These are phyloP conservation scores for Cladosporium sp. DNA, from an alignment of 2,329 filamentous ascomycete genomes.

Conservation along the genomic window DNA sequence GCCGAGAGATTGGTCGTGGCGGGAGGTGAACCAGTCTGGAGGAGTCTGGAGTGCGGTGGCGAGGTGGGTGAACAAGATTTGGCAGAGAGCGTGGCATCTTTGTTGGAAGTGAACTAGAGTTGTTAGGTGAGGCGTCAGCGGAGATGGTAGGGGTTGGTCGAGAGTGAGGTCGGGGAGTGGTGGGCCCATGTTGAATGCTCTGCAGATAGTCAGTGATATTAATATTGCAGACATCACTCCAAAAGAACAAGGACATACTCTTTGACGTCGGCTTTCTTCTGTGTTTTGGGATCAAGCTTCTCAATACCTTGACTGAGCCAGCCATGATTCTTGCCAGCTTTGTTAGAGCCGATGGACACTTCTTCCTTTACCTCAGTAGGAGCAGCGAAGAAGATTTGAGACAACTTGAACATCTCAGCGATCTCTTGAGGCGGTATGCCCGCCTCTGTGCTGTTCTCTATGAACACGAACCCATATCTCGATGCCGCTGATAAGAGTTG, in stretches of 20 bases:
- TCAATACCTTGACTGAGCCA: conserved; percentile 88
- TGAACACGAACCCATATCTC: conserved; percentile 84
- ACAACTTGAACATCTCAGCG: conserved; percentile 68
- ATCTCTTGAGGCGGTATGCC: conserved; percentile 62
- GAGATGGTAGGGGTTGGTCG: conserved; percentile 70
- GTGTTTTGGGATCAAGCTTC: conserved; percentile 77
- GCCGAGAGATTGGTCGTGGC: conserved; percentile 52
- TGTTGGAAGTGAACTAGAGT: conserved; percentile 64
- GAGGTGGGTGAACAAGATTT: conserved; percentile 69
- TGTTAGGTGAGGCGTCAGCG: conserved; percentile 56
- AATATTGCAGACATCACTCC: neutral
- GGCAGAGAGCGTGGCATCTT: conserved; percentile 69
- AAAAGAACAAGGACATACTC: conserved; percentile 47
- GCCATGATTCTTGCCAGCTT: conserved; percentile 67
- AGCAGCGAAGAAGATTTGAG: conserved; percentile 67
- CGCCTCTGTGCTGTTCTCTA: conserved; percentile 57
- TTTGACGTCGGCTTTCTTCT: conserved; percentile 73
- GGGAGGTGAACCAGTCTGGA: conserved; percentile 54
- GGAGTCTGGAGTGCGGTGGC: conserved; percentile 65
- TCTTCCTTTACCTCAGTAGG: conserved; percentile 67
- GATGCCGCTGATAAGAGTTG: conserved; percentile 73
- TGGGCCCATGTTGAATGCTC: conserved; percentile 87
- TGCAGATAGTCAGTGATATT: conserved; percentile 33
- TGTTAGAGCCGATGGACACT: conserved; percentile 66
- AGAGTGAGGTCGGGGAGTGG: conserved; percentile 61